Evolutionary conservation across 208 protist genomes (phyloP).

Genomic region (Leishmania mexicana): DNA sequence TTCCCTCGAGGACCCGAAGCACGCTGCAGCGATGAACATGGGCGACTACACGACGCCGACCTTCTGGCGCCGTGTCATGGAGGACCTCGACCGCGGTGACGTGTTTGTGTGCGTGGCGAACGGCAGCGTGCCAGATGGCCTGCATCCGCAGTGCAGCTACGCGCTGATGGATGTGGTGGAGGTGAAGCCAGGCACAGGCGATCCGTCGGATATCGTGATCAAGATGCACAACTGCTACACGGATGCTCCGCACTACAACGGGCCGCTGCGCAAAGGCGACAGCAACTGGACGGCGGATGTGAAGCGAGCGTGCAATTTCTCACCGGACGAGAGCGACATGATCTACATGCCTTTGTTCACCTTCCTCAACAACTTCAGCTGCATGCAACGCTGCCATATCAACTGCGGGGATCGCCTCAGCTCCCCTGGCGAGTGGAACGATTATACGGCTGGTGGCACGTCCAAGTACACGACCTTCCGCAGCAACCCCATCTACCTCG

Average conservation of each 20-base stretch:
- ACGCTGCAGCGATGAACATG: conserved; percentile 69
- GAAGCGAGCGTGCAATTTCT: conserved; percentile 48
- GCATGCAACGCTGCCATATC: conserved; percentile 86
- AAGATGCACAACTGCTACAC: conserved; percentile 82
- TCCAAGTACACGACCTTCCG: conserved; percentile 88
- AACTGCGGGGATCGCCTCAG: conserved; percentile 86
- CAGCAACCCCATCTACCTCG: conserved; percentile 83
- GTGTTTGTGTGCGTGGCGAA: conserved; percentile 76
- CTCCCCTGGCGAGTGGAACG: conserved; percentile 70
- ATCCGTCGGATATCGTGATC: conserved; percentile 61
- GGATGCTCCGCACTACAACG: conserved; percentile 62
- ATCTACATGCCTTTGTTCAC: conserved; percentile 69
- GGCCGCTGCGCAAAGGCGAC: conserved; percentile 45
- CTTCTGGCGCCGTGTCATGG: conserved; percentile 71
- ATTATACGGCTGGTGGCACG: conserved; percentile 63
- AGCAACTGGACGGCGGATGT: conserved; percentile 56
- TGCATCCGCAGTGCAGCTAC: conserved; percentile 80
- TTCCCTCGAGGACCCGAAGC: conserved; percentile 76
- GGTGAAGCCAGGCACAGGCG: conserved; percentile 34
- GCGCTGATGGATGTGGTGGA: conserved; percentile 72
- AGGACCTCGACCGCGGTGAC: conserved; percentile 68
- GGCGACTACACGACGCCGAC: conserved; percentile 64
- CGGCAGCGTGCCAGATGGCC: conserved; percentile 50
- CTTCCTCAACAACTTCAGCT: conserved; percentile 82
- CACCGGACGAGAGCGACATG: conserved; percentile 41